These are phyloP conservation scores for Penicillium tannophilum DNA, from an alignment of 495 filamentous ascomycete species.

Conservation along the genomic window DNA sequence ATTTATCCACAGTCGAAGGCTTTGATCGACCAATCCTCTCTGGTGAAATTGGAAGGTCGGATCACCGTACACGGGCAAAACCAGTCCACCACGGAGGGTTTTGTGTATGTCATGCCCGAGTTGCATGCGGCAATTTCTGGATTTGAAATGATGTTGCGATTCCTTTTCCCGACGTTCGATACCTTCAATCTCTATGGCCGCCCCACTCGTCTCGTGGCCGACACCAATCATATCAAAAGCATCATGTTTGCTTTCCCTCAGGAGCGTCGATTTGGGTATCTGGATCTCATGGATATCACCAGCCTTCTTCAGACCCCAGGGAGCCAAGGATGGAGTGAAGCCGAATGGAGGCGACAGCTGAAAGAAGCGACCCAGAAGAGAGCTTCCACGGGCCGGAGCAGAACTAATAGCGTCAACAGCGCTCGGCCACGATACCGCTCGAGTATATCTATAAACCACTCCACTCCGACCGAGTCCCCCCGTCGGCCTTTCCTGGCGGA, in stretches of 20 bases:
- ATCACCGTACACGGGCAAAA: conserved; percentile 70
- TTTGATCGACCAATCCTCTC: conserved; percentile 89
- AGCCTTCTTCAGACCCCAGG: conserved; percentile 75
- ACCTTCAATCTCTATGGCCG: conserved; percentile 91
- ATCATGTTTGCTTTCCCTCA: conserved; percentile 99
- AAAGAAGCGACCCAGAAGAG: conserved; percentile 88
- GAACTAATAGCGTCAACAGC: conserved; percentile 61
- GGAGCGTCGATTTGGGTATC: conserved; percentile 83
- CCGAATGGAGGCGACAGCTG: conserved; percentile 86
- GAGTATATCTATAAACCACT: conserved; percentile 60
- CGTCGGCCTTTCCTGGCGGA: conserved; percentile 49
- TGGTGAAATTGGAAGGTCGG: conserved; percentile 91
- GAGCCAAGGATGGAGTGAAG: conserved; percentile 77
- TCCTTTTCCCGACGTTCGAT: conserved; percentile 92
- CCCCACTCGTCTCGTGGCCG: conserved; percentile 82
- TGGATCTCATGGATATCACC: conserved; percentile 85
- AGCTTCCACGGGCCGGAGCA: conserved; percentile 57
- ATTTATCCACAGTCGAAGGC: conserved; percentile 94
- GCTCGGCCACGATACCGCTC: conserved; percentile 64
- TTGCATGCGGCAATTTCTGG: conserved; percentile 85
- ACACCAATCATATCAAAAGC: conserved; percentile 79
- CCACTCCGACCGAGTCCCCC: conserved; percentile 36
- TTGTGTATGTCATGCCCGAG: conserved; percentile 98
- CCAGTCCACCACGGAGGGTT: conserved; percentile 78
- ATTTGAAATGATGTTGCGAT: conserved; percentile 96